Percentiles rank a stretch among this genome's conserved stretches.
phyloP scores from a whole-genome alignment of 257 asterid genomes.

The Solanum peruvianum region DNA sequence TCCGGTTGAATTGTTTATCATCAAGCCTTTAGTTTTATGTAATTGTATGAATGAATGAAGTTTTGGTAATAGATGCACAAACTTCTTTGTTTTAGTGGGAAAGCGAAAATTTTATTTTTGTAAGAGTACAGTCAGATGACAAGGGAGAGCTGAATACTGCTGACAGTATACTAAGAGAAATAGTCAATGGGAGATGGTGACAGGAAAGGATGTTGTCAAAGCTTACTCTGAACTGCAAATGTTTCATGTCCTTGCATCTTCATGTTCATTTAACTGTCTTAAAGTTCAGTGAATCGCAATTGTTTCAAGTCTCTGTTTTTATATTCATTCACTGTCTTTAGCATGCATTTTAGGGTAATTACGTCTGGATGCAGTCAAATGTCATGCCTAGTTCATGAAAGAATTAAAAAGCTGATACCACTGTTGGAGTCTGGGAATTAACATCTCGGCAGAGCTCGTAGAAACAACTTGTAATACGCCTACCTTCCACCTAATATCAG shows the following conservation, averaged over 20 bases:
- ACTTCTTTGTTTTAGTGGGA: neutral
- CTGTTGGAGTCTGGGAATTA: neutral
- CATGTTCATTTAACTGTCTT: neutral
- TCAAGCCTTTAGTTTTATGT: neutral
- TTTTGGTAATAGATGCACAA: neutral
- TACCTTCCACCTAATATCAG: neutral
- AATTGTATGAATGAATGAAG: neutral
- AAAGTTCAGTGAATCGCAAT: neutral
- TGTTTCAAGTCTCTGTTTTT: neutral
- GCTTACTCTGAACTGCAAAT: neutral
- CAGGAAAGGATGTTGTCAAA: neutral
- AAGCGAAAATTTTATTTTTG: neutral
- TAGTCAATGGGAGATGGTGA: neutral
- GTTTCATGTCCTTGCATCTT: neutral
- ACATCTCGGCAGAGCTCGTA: neutral
- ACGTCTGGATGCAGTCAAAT: neutral
- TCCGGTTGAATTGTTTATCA: neutral
- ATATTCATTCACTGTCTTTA: neutral
- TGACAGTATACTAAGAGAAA: neutral
- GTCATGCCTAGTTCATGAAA: neutral
- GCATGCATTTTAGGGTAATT: neutral
- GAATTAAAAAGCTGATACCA: neutral
- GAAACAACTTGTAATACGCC: neutral
- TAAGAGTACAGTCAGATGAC: neutral
- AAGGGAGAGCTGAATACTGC: neutral